Evolutionary conservation across 805 yeast genomes (phyloP), one percentile per base, ranked within the genome.

Genomic region (Sungouiozyma ichnusensis): DNA sequence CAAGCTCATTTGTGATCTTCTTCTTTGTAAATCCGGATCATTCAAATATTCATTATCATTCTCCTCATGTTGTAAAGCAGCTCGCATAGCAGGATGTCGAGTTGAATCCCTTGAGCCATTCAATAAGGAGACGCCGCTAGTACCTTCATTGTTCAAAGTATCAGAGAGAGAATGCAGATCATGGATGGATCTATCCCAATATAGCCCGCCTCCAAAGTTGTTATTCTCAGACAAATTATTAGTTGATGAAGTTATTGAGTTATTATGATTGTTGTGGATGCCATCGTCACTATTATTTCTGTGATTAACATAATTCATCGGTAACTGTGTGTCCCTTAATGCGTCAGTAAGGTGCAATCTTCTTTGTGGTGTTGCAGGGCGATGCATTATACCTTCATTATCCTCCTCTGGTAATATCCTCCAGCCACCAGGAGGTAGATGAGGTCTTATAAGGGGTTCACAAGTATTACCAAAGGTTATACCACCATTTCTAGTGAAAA

Each of bases 391-490:
- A 32, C 32, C 35, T n/a, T 37, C 41, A 24, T 31, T 29, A 13
- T 34, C 16, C 9, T 47, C 57, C 32, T 58, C 54, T 13, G 55
- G 55, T 31, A 60, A 44, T 1, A 60, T 33, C 43, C 64, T 49
- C 65, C 65, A 60, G 2, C 61, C 61, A 34, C 65, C 65, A 7
- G 62, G 62, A 3, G 62, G 63, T 35, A 55, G 44, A 34, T 49
- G 43, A n/a, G 65, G 63, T 9, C 49, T 44, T 7, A 49, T 41
- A 13, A 58, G 48, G 4, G 61, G 60, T 15, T 45, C 36, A 4
- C 53, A 43, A 1, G 45, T 42, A 17, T 47, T 48, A 18, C 60
- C 57, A 36, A 51, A 43, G 5, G 59, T 44, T 16, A 54, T 49
- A 9, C 57, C 54, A 38, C 63, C 63, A 31, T 54, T 57, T 43